These are phyloP conservation scores for Neonectria ditissima DNA, from an alignment of 2,329 filamentous ascomycete species.

Conservation along the genomic window DNA sequence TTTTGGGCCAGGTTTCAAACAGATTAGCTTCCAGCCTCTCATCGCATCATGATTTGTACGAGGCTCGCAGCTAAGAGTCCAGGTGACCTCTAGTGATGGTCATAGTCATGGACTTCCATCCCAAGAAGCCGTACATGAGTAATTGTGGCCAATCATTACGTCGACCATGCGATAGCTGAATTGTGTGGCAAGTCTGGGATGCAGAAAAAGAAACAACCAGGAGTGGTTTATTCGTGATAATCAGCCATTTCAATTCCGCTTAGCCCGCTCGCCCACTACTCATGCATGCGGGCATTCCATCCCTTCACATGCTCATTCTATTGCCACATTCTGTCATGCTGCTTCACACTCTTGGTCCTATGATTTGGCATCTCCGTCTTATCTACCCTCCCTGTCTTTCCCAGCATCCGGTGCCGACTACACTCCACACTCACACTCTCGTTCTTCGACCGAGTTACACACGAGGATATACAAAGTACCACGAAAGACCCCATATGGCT, in stretches of 20 bases:
- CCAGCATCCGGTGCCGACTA: slow-evolving; percentile 2
- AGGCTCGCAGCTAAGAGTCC: neutral
- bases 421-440: slow-evolving; percentile 15
- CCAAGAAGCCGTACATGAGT: neutral
- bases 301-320: neutral
- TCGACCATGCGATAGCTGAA: neutral
- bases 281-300: neutral
- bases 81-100: neutral
- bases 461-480: slow-evolving; percentile 27
- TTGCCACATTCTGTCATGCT: neutral
- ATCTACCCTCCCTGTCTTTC: neutral
- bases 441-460: slow-evolving; percentile 18
- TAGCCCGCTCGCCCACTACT: neutral
- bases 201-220: neutral
- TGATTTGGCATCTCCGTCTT: slow-evolving; percentile 16
- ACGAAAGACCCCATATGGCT: slow-evolving; percentile 24
- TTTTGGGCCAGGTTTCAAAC: neutral
- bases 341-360: slow-evolving; percentile 1
- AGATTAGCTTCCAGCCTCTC: neutral
- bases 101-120: slow-evolving; percentile 6
- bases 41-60: slow-evolving; percentile 2
- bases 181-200: neutral
- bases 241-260: slow-evolving; percentile 12
- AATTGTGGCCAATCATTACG: slow-evolving; percentile 1
- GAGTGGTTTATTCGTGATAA: slow-evolving; percentile 26